These are phyloP conservation scores for Trifolium subterraneum DNA, from an alignment of 306 rosid genomes.

Conservation along the genomic window DNA sequence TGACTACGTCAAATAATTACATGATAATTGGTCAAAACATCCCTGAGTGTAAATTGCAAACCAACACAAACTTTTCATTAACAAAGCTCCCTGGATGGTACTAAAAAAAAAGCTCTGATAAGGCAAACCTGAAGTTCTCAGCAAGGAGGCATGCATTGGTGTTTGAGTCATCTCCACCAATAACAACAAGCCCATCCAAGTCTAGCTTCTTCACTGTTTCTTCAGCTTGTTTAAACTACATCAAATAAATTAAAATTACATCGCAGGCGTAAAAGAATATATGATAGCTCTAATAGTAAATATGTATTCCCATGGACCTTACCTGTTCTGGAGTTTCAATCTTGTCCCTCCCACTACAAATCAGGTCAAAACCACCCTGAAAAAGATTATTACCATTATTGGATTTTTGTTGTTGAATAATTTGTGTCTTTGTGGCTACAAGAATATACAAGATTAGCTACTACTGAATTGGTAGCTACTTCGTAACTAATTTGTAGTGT, in stretches of 20 bases:
- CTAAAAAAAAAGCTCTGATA: slow-evolving; percentile 3
- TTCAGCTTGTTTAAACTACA: slow-evolving; percentile 92
- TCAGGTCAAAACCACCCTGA: slow-evolving; percentile 99
- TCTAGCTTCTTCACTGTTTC: slow-evolving; percentile 87
- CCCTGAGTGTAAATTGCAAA: background rate
- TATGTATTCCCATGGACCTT: slow-evolving; percentile 23
- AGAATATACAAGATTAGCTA: no score
- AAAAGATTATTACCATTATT: slow-evolving; percentile 18
- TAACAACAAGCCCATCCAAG: slow-evolving; percentile 96
- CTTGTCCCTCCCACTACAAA: slow-evolving; percentile 98
- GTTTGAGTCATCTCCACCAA: slow-evolving; percentile 99
- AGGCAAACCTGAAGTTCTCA: slow-evolving; percentile 85
- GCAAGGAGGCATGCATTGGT: slow-evolving; percentile 99
- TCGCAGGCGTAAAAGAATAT: background rate
- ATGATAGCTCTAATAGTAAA: slow-evolving; percentile 17
- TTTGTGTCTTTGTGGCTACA: no score
- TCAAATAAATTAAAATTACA: slow-evolving; percentile 45
- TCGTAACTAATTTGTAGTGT: no score
- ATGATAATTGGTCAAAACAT: slow-evolving; percentile 1
- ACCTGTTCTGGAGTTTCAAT: slow-evolving; percentile 99
- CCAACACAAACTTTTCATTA: slow-evolving; percentile 24
- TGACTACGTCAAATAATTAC: background rate
- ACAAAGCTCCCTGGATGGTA: slow-evolving; percentile 28
- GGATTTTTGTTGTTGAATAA: no score
- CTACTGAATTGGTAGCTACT: no score